Evolutionary conservation across 306 rosid genomes (phyloP).

Genomic region (Dalbergia cultrata): DNA sequence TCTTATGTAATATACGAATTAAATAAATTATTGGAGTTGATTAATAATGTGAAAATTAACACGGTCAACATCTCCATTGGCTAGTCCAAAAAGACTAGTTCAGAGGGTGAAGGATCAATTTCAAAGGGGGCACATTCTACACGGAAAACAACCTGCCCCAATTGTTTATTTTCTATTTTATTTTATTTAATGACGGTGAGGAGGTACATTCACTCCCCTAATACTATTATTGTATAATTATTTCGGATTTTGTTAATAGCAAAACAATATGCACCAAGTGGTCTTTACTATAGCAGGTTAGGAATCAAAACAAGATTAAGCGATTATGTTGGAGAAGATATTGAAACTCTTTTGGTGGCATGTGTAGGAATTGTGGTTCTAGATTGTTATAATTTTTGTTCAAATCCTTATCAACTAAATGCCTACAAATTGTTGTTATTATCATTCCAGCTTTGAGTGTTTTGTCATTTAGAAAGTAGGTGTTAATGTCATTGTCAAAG

Average conservation of each 20-base stretch:
- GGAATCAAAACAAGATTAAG: not conserved
- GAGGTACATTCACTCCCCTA: not conserved
- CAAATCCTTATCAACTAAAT: not conserved
- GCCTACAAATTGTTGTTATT: not conserved
- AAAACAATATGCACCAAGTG: not conserved
- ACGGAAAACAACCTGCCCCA: conserved; percentile 14
- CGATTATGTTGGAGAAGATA: not conserved
- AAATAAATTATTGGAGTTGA: not conserved
- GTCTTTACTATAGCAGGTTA: not conserved
- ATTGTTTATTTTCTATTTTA: not conserved
- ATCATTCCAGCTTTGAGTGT: conserved; percentile 20
- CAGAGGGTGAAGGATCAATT: conserved; percentile 49
- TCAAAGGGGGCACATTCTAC: conserved; percentile 33
- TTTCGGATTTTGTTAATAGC: not conserved
- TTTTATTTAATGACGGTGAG: not conserved
- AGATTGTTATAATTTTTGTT: not conserved
- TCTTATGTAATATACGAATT: not conserved
- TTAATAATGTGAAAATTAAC: not conserved
- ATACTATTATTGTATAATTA: not conserved
- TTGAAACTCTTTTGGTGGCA: not conserved
- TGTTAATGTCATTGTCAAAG: not conserved
- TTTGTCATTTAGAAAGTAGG: not conserved
- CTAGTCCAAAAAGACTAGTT: conserved; percentile 35
- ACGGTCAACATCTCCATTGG: conserved; percentile 40
- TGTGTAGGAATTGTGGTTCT: not conserved